Conservation (phyloP, 202 grass and related monocot species). For the Alloteropsis angusta region DNA sequence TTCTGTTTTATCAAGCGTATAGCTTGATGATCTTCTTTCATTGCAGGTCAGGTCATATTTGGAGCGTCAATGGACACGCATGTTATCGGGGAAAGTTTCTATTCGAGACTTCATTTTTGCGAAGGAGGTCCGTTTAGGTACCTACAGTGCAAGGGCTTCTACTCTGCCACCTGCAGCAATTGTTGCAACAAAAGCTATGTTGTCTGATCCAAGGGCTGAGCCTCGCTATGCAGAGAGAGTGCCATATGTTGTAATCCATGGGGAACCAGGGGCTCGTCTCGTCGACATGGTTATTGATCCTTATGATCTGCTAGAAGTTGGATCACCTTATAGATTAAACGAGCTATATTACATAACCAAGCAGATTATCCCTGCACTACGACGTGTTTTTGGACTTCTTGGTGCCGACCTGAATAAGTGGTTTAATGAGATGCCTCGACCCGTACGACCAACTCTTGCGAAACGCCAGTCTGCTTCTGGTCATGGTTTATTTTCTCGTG, state of each 20-base stretch:
- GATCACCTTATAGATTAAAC: constrained; percentile 76
- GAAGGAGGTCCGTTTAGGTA: constrained; percentile 78
- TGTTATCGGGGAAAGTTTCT: constrained; percentile 77
- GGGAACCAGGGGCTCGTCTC: constrained; percentile 86
- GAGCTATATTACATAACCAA: constrained; percentile 85
- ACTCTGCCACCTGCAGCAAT: constrained; percentile 81
- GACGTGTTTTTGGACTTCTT: constrained; percentile 78
- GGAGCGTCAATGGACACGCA: constrained; percentile 77
- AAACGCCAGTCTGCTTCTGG: constrained; percentile 31
- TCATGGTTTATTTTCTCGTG: constrained; percentile 26
- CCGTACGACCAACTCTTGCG: constrained; percentile 25
- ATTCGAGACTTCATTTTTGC: constrained; percentile 88
- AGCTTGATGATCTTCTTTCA: constrained; percentile 20
- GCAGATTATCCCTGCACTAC: constrained; percentile 87
- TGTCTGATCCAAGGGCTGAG: constrained; percentile 69
- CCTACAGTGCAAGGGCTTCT: constrained; percentile 56
- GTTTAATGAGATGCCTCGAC: constrained; percentile 73
- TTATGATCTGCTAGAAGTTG: constrained; percentile 57
- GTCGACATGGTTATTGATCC: constrained; percentile 87
- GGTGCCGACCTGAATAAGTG: constrained; percentile 68
- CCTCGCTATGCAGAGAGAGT: constrained; percentile 77
- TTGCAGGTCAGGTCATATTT: constrained; percentile 76
- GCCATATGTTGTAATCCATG: constrained; percentile 81
- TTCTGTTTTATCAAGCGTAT: not conserved
- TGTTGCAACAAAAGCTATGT: constrained; percentile 78